phyloP scores from a whole-genome alignment of 768 basidiomycete species.

The Collybia nuda region DNA sequence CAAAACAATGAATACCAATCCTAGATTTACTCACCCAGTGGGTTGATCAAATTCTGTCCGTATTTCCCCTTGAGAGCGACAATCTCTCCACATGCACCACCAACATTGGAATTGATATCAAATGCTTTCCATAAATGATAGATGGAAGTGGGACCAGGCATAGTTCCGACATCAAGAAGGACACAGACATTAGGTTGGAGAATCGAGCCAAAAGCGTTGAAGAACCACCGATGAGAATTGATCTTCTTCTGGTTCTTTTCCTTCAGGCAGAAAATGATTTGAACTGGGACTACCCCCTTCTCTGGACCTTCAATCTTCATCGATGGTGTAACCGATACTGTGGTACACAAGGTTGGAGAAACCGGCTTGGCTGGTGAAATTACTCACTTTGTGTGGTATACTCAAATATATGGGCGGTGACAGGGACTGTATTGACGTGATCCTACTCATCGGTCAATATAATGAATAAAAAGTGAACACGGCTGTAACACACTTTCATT shows the following conservation, averaged over 20 bases:
- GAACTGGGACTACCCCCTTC: constrained; percentile 83
- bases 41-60: constrained; percentile 77
- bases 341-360: constrained; percentile 2
- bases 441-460: constrained; percentile 36
- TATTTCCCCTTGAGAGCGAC: constrained; percentile 88
- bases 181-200: constrained; percentile 92
- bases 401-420: constrained; percentile 90
- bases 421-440: constrained; percentile 77
- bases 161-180: constrained; percentile 79
- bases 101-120: constrained; percentile 88
- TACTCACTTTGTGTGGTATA: constrained; percentile 87
- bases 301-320: constrained; percentile 82
- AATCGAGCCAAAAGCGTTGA: constrained; percentile 83
- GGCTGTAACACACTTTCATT: constrained; percentile 59
- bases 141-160: constrained; percentile 85
- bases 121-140: constrained; percentile 97
- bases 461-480: neutral
- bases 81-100: constrained; percentile 95
- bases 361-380: neutral
- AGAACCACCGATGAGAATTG: constrained; percentile 94
- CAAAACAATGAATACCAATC: constrained; percentile 11
- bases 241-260: constrained; percentile 97
- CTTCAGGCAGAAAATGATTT: constrained; percentile 90
- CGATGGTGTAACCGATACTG: constrained; percentile 80
- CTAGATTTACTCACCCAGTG: constrained; percentile 35